Conservation (phyloP, 1,284 basidiomycete genomes). For the Ceratobasidium sp. region DNA sequence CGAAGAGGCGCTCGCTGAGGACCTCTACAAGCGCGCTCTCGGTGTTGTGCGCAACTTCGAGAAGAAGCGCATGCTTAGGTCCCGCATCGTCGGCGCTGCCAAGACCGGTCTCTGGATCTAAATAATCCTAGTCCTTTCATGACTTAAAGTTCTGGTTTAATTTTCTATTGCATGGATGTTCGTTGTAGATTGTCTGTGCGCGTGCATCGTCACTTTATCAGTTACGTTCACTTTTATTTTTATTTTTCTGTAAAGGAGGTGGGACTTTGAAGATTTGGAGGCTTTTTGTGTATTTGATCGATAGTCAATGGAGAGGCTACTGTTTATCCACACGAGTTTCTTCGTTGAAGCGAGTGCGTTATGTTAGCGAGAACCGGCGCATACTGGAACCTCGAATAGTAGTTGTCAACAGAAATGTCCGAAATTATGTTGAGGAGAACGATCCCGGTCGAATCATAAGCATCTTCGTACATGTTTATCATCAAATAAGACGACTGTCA, state of each 20-base stretch:
- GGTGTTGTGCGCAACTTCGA: constrained; percentile 14
- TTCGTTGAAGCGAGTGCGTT: too few relatives aligned
- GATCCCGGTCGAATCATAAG: too few relatives aligned
- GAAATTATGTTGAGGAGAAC: too few relatives aligned
- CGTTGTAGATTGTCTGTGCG: not conserved
- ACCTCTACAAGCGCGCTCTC: constrained; percentile 41
- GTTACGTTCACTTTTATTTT: constrained; percentile 10
- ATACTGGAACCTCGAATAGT: too few relatives aligned
- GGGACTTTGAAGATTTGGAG: not conserved
- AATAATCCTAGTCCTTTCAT: constrained; percentile 1
- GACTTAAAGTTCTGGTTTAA: not conserved
- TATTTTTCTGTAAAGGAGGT: not conserved
- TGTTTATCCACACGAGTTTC: not conserved
- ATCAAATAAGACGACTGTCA: too few relatives aligned
- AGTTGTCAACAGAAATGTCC: too few relatives aligned
- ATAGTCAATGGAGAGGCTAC: constrained; percentile 40
- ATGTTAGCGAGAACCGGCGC: too few relatives aligned
- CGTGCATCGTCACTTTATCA: not conserved
- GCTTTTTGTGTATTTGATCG: not conserved
- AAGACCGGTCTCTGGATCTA: constrained; percentile 48
- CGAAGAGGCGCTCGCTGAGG: constrained; percentile 31
- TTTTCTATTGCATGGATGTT: not conserved
- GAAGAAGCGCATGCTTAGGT: constrained; percentile 45
- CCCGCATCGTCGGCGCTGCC: constrained; percentile 45
- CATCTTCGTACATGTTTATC: too few relatives aligned